Percentiles rank a stretch among this genome's conserved stretches.
These are phyloP conservation scores for Calonectria pseudoturangicola DNA, from an alignment of 2,329 filamentous ascomycete genomes.

Conservation along the genomic window DNA sequence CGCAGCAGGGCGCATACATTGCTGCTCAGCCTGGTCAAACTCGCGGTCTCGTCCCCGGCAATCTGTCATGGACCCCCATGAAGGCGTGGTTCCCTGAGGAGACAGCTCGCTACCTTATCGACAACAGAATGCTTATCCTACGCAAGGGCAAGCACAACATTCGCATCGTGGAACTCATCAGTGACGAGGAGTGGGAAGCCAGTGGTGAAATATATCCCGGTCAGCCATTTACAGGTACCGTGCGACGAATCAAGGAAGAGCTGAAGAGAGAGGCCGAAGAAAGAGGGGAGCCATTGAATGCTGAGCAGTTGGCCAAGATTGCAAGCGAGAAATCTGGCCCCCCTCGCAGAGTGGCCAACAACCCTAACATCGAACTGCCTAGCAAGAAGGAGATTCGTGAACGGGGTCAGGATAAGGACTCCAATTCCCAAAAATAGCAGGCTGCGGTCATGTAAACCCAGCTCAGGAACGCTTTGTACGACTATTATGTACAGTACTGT, in stretches of 20 bases:
- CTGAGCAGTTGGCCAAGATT: conserved; percentile 53
- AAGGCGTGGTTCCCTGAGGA: conserved; percentile 75
- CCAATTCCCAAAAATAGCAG: conserved; percentile 36
- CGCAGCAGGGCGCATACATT: conserved; percentile 75
- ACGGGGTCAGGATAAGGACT: conserved; percentile 43
- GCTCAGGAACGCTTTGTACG: conserved; percentile 45
- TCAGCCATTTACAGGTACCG: conserved; percentile 68
- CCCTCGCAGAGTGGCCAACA: conserved; percentile 61
- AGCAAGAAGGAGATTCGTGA: conserved; percentile 59
- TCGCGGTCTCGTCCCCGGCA: conserved; percentile 67
- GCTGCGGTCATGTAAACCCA: background rate
- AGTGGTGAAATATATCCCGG: conserved; percentile 73
- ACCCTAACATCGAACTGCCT: conserved; percentile 64
- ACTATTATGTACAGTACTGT: conserved; percentile 56
- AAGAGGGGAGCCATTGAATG: conserved; percentile 55
- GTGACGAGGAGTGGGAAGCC: conserved; percentile 71
- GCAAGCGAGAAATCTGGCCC: conserved; percentile 47
- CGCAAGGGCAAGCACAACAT: conserved; percentile 79
- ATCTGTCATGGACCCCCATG: conserved; percentile 77
- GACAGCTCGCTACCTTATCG: conserved; percentile 76
- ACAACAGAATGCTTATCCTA: conserved; percentile 74
- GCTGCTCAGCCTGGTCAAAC: conserved; percentile 69
- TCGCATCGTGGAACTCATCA: conserved; percentile 75
- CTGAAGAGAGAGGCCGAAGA: conserved; percentile 60
- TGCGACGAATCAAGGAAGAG: conserved; percentile 65